Conservation (phyloP, 176 grass and related monocot species). For the Cymbopogon citratus region DNA sequence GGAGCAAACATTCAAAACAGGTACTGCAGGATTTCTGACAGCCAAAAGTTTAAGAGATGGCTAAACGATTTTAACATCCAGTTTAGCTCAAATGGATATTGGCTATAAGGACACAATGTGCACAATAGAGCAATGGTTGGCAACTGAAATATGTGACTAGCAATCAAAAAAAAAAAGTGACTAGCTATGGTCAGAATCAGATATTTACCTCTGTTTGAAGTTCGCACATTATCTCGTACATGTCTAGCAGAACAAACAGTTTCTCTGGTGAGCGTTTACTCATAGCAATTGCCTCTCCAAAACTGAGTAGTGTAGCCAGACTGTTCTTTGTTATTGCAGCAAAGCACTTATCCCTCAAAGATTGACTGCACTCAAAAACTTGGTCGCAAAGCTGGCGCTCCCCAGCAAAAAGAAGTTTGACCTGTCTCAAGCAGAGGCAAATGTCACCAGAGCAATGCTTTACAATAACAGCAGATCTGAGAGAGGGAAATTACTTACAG, state of each 20-base stretch:
- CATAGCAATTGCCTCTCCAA: slow-evolving; percentile 97
- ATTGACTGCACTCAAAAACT: slow-evolving; percentile 87
- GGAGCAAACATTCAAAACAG: neutral
- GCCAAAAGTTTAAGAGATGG: neutral
- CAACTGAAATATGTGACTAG: neutral
- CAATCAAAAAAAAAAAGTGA: no score
- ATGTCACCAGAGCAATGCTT: slow-evolving; percentile 13
- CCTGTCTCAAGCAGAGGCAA: slow-evolving; percentile 52
- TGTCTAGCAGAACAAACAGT: slow-evolving; percentile 88
- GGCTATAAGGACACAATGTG: neutral
- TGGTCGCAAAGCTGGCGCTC: slow-evolving; percentile 84
- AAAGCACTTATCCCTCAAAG: slow-evolving; percentile 81
- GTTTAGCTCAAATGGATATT: neutral
- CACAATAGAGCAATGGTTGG: neutral
- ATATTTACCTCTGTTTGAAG: slow-evolving; percentile 85
- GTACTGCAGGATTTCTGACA: neutral
- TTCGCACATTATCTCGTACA: slow-evolving; percentile 98
- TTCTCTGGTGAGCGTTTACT: slow-evolving; percentile 98
- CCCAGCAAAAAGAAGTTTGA: slow-evolving; percentile 90
- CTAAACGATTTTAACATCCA: neutral
- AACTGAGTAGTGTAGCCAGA: slow-evolving; percentile 76
- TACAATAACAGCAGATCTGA: slow-evolving; percentile 9
- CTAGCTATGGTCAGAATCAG: neutral
- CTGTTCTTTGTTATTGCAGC: slow-evolving; percentile 82
- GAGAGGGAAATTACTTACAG: slow-evolving; percentile 41